Base-by-base conservation (phyloP, 1,139 yeast genomes). In the Groenewaldozyma sp. region DNA sequence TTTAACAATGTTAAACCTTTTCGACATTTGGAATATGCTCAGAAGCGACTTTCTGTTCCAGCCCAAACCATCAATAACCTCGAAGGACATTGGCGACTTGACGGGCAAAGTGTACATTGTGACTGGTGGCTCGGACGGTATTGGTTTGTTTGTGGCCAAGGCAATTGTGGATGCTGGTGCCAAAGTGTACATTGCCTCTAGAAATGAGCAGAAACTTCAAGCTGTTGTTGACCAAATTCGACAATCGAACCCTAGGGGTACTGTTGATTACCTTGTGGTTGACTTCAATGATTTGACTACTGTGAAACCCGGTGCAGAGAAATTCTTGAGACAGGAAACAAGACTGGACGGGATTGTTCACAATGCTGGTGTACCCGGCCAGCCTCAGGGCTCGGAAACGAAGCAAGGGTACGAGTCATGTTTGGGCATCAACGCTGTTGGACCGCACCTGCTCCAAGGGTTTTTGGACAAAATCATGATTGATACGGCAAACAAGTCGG, bases 371-470 rank as follows among this genome's bases (percentile, higher is more conserved):
- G 66, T 73, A 5, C 71, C 72, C 74, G 52, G 54, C 6, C 70
- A 71, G 2, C 64, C 66, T 9, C 47, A 45, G 13, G 65, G 63
- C 3, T 50, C 64, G 2, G 47, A 50, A 11, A 64, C 75, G 2
- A 53, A 49, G 18, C 76, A 73, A 51, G 75, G 73, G n/a, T 63
- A 61, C 44, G 78, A 75, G 43, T 52, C 61, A 32, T 74, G 71
- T 50, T 59, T 72, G 38, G 78, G 77, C 4, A 65, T 70, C 26
- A 75, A 76, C 48, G 70, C 60, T 10, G 45, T 74, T 39, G 81
- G 74, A 2, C 74, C 74, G 19, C 73, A 67, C 45, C 53, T 74
- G 38, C 53, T 76, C 17, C 71, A 73, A 48, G 63, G 67, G 42
- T 59, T 65, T 34, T 56, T 75, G n/a, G 70, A 69, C 39, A 72